Conservation (phyloP, 164 flowering plant species). For the grape (Vitis vinifera) region DNA sequence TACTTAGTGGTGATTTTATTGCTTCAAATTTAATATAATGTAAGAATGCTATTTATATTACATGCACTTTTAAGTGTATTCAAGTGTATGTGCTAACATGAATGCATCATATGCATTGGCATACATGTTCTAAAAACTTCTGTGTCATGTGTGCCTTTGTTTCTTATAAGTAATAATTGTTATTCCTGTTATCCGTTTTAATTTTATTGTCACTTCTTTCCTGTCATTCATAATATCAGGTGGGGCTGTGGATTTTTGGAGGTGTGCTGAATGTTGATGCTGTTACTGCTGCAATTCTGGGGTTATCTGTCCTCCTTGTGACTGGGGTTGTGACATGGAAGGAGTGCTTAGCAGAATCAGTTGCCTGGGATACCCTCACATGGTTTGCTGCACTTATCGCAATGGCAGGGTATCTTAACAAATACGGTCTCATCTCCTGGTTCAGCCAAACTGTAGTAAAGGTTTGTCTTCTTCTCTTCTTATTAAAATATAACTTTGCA, state of each 20-base stretch:
- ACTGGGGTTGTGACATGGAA: conserved; percentile 99
- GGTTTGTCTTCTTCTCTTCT: conserved; percentile 43
- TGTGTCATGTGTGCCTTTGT: too few relatives aligned
- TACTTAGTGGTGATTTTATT: too few relatives aligned
- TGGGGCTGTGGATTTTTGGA: conserved; percentile 94
- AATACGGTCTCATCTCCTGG: conserved; percentile 93
- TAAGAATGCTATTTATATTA: too few relatives aligned
- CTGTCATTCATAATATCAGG: conserved; percentile 37
- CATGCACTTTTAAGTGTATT: too few relatives aligned
- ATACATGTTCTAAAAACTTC: too few relatives aligned
- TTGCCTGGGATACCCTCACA: conserved; percentile 95
- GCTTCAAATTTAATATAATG: too few relatives aligned
- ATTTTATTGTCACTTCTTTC: neutral
- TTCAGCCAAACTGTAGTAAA: conserved; percentile 89
- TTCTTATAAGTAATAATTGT: neutral
- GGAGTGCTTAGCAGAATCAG: conserved; percentile 82
- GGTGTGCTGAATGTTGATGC: conserved; percentile 78
- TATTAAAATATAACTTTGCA: neutral
- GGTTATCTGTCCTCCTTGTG: conserved; percentile 75
- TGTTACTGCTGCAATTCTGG: conserved; percentile 95
- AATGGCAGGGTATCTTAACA: conserved; percentile 96
- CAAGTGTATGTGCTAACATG: too few relatives aligned
- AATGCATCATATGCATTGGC: too few relatives aligned
- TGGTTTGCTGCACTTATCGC: conserved; percentile 99
- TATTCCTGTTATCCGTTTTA: neutral